Percentiles rank a stretch among this genome's conserved stretches.
These are phyloP conservation scores for Tylopilus plumbeoviolaceoides DNA, from an alignment of 768 basidiomycete species.

Conservation along the genomic window DNA sequence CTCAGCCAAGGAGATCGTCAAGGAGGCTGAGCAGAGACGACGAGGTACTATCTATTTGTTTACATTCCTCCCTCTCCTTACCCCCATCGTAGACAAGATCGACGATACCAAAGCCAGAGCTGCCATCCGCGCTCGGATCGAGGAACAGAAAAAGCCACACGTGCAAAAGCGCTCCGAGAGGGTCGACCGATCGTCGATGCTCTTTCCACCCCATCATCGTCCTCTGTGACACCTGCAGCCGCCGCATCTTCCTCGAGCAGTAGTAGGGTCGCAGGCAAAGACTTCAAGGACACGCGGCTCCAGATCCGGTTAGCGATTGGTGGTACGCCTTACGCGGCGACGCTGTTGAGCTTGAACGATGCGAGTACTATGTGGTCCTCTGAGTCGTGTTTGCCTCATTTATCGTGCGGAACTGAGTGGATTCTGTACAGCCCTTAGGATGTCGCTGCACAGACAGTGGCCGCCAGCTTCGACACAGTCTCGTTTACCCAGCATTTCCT, in stretches of 20 bases:
- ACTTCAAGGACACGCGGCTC: conserved; percentile 83
- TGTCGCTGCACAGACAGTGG: conserved; percentile 68
- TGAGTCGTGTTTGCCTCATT: too few relatives aligned
- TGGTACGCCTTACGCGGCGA: conserved; percentile 73
- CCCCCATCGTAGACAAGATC: conserved; percentile 66
- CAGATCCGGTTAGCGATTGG: conserved; percentile 86
- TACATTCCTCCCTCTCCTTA: too few relatives aligned
- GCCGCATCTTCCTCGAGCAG: conserved; percentile 33
- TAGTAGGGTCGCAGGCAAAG: conserved; percentile 51
- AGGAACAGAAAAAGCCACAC: conserved; percentile 82
- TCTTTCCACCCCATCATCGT: conserved; percentile 42
- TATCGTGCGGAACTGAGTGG: too few relatives aligned
- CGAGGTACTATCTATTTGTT: conserved; percentile 51
- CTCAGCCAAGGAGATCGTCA: conserved; percentile 71
- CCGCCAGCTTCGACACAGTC: conserved; percentile 74
- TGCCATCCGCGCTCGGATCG: conserved; percentile 89
- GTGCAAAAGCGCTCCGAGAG: conserved; percentile 94
- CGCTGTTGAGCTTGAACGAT: conserved; percentile 74
- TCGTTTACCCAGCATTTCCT: conserved; percentile 81
- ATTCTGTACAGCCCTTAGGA: conserved; percentile 62
- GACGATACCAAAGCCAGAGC: conserved; percentile 84
- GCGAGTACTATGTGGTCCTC: conserved; percentile 73
- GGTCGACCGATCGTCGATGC: too few relatives aligned
- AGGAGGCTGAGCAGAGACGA: conserved; percentile 80
- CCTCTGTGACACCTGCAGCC: conserved; percentile 24